Conservation (phyloP, 208 protist genomes). For the Trichomonas vaginalis region DNA sequence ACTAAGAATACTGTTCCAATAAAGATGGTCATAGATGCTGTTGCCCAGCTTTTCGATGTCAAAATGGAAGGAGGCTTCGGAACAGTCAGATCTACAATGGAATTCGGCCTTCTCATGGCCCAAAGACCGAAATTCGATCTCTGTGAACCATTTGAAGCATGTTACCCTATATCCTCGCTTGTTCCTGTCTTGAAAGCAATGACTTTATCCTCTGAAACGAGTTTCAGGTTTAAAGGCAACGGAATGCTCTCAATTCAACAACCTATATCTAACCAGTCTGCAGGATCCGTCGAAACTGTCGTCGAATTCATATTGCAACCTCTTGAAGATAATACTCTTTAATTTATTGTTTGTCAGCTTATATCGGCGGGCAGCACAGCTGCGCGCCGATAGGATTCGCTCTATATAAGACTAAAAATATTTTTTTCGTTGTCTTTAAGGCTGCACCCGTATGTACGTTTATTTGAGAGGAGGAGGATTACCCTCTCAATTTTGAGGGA, state of each 20-base stretch:
- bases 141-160: neutral
- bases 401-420: too few relatives aligned
- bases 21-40: neutral
- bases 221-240: neutral
- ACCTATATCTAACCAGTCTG: neutral
- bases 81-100: neutral
- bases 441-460: too few relatives aligned
- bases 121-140: neutral
- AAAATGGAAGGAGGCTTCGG: neutral
- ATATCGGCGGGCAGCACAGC: too few relatives aligned
- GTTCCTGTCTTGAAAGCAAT: neutral
- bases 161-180: neutral
- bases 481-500: too few relatives aligned
- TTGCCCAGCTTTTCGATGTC: neutral
- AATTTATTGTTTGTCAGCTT: too few relatives aligned
- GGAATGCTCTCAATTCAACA: neutral
- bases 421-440: too few relatives aligned
- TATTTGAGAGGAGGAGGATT: too few relatives aligned
- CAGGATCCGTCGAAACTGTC: neutral
- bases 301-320: neutral
- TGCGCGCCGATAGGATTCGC: too few relatives aligned
- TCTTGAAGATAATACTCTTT: neutral
- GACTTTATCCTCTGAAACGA: neutral
- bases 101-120: neutral
- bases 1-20: neutral